Conservation (phyloP, 305 asterid species). For the Solanum hybrid region DNA sequence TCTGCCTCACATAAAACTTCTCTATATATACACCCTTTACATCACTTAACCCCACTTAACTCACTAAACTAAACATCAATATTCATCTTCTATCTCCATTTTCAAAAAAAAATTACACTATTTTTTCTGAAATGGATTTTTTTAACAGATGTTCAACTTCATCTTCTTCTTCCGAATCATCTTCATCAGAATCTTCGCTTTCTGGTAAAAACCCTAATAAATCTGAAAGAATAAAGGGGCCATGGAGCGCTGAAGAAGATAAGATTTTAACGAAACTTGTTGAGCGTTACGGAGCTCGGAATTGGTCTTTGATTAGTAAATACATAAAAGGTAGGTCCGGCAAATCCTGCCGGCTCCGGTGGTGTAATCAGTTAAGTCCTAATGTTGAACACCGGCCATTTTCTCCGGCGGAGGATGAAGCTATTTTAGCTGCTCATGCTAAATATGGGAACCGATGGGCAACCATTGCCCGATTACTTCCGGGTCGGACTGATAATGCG, state of each 20-base stretch:
- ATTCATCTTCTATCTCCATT: not conserved
- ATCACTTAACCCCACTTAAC: slow-evolving; percentile 1
- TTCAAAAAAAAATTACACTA: no score
- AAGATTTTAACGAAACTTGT: slow-evolving; percentile 55
- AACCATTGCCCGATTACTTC: slow-evolving; percentile 71
- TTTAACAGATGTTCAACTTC: slow-evolving; percentile 36
- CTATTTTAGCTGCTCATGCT: slow-evolving; percentile 61
- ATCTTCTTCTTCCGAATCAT: slow-evolving; percentile 39
- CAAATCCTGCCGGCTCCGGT: slow-evolving; percentile 68
- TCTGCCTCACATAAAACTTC: not conserved
- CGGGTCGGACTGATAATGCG: slow-evolving; percentile 85
- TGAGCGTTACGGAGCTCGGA: slow-evolving; percentile 59
- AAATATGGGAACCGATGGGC: slow-evolving; percentile 82
- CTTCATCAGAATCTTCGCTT: slow-evolving; percentile 30
- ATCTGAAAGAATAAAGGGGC: slow-evolving; percentile 56
- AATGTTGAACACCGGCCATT: slow-evolving; percentile 84
- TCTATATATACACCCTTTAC: slow-evolving; percentile 10
- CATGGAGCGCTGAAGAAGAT: slow-evolving; percentile 95
- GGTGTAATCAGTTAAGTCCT: slow-evolving; percentile 92
- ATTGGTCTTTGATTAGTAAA: slow-evolving; percentile 78
- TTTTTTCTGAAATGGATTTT: slow-evolving; percentile 29
- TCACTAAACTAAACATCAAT: not conserved
- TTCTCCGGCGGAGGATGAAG: slow-evolving; percentile 60
- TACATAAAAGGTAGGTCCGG: slow-evolving; percentile 83
- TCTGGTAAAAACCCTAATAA: slow-evolving; percentile 12